Evolutionary conservation across 2,329 filamentous ascomycete genomes (phyloP).

Genomic region (Pseudocercospora ulei): DNA sequence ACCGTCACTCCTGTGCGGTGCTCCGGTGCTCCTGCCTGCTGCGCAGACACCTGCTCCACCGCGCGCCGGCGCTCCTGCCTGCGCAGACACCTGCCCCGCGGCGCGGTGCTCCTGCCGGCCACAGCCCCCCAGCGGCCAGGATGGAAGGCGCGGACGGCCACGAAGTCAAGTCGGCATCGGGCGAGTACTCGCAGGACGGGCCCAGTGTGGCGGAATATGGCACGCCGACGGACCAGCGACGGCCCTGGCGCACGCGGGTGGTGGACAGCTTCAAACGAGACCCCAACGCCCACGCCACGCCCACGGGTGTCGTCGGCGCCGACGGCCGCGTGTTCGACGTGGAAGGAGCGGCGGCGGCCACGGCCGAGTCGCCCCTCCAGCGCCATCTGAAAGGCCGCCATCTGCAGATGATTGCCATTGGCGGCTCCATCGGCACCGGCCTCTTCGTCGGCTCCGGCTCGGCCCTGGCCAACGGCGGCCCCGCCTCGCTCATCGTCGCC

Average conservation of each 20-base stretch:
- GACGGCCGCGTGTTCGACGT: constrained; percentile 53
- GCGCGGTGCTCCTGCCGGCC: too few relatives aligned
- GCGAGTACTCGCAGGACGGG: constrained; percentile 18
- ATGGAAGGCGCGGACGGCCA: constrained; percentile 21
- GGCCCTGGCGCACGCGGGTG: constrained; percentile 34
- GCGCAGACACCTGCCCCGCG: too few relatives aligned
- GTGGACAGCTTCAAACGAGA: constrained; percentile 57
- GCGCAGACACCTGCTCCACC: too few relatives aligned
- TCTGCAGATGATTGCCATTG: constrained; percentile 92
- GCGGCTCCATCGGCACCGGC: constrained; percentile 31
- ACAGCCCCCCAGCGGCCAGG: too few relatives aligned
- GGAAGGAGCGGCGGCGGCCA: constrained; percentile 52
- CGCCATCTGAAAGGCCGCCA: constrained; percentile 70
- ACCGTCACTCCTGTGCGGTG: too few relatives aligned
- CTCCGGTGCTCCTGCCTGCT: too few relatives aligned
- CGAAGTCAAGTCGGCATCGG: constrained; percentile 14
- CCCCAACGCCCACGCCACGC: constrained; percentile 46
- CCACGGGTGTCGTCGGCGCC: constrained; percentile 40
- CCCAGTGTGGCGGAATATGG: constrained; percentile 26
- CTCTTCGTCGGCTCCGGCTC: constrained; percentile 33
- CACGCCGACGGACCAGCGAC: constrained; percentile 18
- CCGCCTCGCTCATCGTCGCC: constrained; percentile 32
- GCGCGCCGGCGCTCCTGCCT: too few relatives aligned
- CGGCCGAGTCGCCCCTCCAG: constrained; percentile 63
- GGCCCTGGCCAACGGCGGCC: constrained; percentile 31